A percentile compares a stretch with the other conserved stretches of the same genome.
Conservation (phyloP, 2,329 filamentous ascomycete species). For the Cyphellophora europaea region DNA sequence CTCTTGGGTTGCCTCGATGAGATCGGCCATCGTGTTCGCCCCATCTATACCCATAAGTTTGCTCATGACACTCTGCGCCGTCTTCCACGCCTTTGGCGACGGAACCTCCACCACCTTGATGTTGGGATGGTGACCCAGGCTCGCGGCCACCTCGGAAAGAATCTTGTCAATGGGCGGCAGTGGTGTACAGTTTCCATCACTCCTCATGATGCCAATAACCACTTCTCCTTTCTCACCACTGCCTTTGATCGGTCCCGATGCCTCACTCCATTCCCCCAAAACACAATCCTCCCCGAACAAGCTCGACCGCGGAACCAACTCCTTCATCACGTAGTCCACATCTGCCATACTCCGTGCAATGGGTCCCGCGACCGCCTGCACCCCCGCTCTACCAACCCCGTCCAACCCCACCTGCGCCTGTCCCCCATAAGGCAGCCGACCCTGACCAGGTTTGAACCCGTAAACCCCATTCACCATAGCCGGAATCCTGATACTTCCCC, state of each 20-base stretch:
- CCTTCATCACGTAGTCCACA: conserved; percentile 38
- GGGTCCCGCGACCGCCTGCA: conserved; percentile 38
- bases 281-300: conserved; percentile 42
- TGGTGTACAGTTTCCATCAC: conserved; percentile 27
- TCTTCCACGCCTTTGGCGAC: conserved; percentile 41
- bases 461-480: conserved; percentile 44
- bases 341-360: conserved; percentile 31
- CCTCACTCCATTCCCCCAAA: conserved; percentile 29
- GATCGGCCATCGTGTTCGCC: conserved; percentile 44
- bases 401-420: conserved; percentile 39
- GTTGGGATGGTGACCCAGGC: conserved; percentile 25
- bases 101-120: conserved; percentile 52
- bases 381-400: conserved; percentile 40
- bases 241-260: conserved; percentile 11
- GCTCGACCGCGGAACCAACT: conserved; percentile 42
- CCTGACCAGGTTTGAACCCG: conserved; percentile 39
- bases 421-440: conserved; percentile 42
- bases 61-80: conserved; percentile 48
- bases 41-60: conserved; percentile 52
- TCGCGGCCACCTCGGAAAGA: conserved; percentile 28
- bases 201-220: conserved; percentile 34
- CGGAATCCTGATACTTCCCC: conserved; percentile 35
- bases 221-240: conserved; percentile 21
- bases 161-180: conserved; percentile 31
- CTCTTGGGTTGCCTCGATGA: conserved; percentile 46